Conservation (phyloP, 176 grass and related monocot genomes). For the Poa annua region DNA sequence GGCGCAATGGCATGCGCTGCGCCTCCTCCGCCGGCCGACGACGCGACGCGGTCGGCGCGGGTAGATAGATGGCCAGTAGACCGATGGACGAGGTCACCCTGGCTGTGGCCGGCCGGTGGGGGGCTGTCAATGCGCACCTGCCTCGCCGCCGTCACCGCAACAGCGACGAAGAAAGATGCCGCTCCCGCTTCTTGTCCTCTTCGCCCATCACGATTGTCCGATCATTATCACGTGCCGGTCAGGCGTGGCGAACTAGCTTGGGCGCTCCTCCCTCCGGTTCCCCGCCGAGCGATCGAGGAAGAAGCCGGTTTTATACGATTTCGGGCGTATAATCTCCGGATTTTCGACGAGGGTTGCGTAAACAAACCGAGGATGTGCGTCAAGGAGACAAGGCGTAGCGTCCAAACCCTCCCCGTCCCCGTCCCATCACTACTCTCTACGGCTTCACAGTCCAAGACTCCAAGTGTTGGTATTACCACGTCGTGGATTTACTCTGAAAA, state of each 20-base stretch:
- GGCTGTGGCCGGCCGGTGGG: background rate
- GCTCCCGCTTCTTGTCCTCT: background rate
- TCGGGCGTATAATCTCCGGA: background rate
- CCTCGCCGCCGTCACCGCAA: slow-evolving; percentile 34
- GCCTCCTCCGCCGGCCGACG: slow-evolving; percentile 2
- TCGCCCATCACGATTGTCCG: background rate
- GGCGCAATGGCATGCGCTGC: background rate
- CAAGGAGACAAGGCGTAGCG: slow-evolving; percentile 26
- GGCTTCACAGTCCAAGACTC: background rate
- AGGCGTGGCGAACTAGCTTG: no score
- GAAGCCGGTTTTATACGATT: background rate
- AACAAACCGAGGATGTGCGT: no score
- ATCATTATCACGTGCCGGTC: no score
- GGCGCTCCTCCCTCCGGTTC: background rate
- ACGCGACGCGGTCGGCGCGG: background rate
- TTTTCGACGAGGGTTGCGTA: slow-evolving; percentile 1
- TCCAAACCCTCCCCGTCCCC: slow-evolving; percentile 19
- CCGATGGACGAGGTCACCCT: background rate
- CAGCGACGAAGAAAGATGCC: background rate
- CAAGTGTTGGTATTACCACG: background rate
- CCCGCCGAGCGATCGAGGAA: background rate
- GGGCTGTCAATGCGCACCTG: slow-evolving; percentile 20
- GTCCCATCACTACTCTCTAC: background rate
- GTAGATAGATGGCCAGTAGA: background rate
- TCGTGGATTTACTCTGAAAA: background rate